phyloP scores from a whole-genome alignment of 1,139 yeast genomes.

The Taphrina pruni region DNA sequence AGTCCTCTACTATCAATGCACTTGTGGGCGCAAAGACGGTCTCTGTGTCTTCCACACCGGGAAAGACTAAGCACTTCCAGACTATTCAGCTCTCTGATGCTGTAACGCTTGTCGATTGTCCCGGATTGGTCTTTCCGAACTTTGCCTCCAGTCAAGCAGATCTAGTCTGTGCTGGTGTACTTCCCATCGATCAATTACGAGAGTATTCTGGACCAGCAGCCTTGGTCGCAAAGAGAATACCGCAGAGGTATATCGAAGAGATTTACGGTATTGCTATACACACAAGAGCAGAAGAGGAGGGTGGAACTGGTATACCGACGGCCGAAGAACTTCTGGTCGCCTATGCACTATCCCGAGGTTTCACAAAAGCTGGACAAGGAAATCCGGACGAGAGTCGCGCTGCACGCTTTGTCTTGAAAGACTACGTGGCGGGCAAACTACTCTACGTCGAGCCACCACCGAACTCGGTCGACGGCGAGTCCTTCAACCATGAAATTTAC shows the following conservation, averaged over 20 bases:
- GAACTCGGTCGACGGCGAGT: conserved; percentile 55
- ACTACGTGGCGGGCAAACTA: conserved; percentile 90
- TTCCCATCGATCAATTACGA: conserved; percentile 95
- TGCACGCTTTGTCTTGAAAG: conserved; percentile 88
- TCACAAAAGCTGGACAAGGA: conserved; percentile 88
- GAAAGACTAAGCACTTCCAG: conserved; percentile 98
- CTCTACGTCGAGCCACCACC: conserved; percentile 91
- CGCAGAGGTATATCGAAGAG: conserved; percentile 86
- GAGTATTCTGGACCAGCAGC: conserved; percentile 92
- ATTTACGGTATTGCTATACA: conserved; percentile 90
- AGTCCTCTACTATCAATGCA: conserved; percentile 94
- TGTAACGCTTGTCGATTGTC: conserved; percentile 94
- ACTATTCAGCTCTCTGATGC: conserved; percentile 84
- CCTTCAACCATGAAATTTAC: conserved; percentile 78
- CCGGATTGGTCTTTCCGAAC: conserved; percentile 98
- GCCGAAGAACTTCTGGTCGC: conserved; percentile 88
- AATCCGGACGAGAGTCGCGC: conserved; percentile 97
- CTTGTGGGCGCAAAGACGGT: conserved; percentile 95
- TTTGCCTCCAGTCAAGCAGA: conserved; percentile 97
- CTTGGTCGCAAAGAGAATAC: conserved; percentile 83
- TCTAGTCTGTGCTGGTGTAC: conserved; percentile 94
- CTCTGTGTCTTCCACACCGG: conserved; percentile 97
- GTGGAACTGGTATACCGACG: conserved; percentile 87
- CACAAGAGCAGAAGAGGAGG: conserved; percentile 75
- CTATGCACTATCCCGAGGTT: conserved; percentile 96